phyloP scores from a whole-genome alignment of 129 eudicot species.

The Tagetes patula region DNA sequence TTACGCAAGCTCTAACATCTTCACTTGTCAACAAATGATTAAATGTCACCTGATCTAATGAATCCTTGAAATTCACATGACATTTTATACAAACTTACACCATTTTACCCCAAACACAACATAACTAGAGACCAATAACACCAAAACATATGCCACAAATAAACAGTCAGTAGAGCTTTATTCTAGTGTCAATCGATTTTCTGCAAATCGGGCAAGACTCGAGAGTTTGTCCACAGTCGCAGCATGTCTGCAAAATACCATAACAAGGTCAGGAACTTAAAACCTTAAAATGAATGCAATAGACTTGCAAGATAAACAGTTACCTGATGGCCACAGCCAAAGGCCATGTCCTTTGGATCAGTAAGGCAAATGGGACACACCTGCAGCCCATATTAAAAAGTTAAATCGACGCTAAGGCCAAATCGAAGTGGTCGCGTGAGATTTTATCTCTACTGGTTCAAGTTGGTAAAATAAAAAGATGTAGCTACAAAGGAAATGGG shows the following conservation, averaged over 20 bases:
- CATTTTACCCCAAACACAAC: slow-evolving; percentile 1
- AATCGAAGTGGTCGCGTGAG: background rate
- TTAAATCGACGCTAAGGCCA: background rate
- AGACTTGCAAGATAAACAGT: background rate
- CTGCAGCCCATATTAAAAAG: slow-evolving; percentile 33
- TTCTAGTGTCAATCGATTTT: slow-evolving; percentile 60
- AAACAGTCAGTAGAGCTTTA: slow-evolving; percentile 64
- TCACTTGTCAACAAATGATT: background rate
- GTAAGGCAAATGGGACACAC: slow-evolving; percentile 79
- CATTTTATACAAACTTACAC: background rate
- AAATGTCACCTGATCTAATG: background rate
- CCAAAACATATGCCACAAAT: background rate
- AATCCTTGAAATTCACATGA: background rate
- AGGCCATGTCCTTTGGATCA: slow-evolving; percentile 77
- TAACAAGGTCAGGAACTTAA: background rate
- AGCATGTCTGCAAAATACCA: slow-evolving; percentile 68
- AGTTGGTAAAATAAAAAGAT: background rate
- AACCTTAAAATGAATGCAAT: background rate
- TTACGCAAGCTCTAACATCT: no score
- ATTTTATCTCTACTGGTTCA: background rate
- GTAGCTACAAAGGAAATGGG: background rate
- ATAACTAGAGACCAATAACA: background rate
- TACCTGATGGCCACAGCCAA: slow-evolving; percentile 98
- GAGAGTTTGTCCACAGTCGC: slow-evolving; percentile 76
- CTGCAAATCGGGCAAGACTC: slow-evolving; percentile 81